Conservation (phyloP, 768 basidiomycete genomes). For the Holtermannia corniformis region DNA sequence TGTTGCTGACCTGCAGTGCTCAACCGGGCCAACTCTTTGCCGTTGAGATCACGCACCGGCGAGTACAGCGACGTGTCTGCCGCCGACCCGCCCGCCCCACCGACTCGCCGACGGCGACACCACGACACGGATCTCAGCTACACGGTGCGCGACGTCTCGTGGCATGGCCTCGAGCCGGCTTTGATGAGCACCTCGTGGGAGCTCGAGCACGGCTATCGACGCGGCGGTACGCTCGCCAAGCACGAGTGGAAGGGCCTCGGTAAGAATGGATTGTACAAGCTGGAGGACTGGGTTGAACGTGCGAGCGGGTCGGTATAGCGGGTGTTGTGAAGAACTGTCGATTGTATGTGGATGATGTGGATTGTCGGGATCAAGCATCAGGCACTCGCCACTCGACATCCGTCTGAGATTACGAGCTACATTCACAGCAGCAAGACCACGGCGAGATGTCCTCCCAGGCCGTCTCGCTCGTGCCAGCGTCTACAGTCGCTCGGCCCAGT, state of each 20-base stretch:
- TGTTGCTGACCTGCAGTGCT: constrained; percentile 45
- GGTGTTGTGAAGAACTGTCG: neutral
- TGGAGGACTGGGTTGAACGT: constrained; percentile 72
- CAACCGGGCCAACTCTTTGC: constrained; percentile 63
- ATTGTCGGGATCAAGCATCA: too few relatives aligned
- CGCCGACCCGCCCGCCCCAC: constrained; percentile 44
- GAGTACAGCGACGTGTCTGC: constrained; percentile 56
- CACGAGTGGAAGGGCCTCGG: constrained; percentile 94
- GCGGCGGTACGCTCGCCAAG: constrained; percentile 68
- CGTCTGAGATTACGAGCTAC: too few relatives aligned
- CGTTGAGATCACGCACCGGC: constrained; percentile 48
- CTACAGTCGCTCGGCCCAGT: too few relatives aligned
- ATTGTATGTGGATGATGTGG: too few relatives aligned
- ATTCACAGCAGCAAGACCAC: too few relatives aligned
- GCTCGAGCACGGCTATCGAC: constrained; percentile 44
- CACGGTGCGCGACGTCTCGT: constrained; percentile 88
- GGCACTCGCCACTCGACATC: too few relatives aligned
- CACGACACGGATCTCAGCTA: constrained; percentile 36
- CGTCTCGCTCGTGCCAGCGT: too few relatives aligned
- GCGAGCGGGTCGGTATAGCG: constrained; percentile 22
- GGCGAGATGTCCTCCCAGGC: too few relatives aligned
- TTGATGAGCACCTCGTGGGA: constrained; percentile 91
- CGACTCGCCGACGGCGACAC: neutral
- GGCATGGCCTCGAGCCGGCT: constrained; percentile 86
- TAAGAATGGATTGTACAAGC: constrained; percentile 47